Base-by-base conservation (phyloP, 179 eudicot species). In the Spinacia oleracea region DNA sequence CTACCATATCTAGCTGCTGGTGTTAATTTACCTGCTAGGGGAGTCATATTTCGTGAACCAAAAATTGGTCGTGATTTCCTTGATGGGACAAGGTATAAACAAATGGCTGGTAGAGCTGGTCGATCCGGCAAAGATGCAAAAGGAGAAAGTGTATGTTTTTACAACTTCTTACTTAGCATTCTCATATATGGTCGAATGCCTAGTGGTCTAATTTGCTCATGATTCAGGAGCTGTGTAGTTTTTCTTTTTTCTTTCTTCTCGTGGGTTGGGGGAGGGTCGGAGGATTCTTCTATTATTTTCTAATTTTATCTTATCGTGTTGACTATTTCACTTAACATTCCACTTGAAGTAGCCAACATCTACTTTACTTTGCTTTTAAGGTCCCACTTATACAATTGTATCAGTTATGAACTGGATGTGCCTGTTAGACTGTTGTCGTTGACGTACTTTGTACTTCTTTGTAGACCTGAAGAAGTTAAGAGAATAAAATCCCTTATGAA, bases 1-100 rank as follows among this genome's bases (percentile, higher is more conserved):
- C 99, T 80, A 98, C 98, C 81, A 96, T 98, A 71, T 96, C 99
- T 96, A 84, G 99, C 99, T 83, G 99, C 99, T 79, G 98, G 98
- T 62, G 99, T 96, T 78, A 96, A 96, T 85, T 88, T 96, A 75
- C 99, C 99, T 81, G 98, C 99, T 5, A 86, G 98, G 88, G 86
- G 99, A 86, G 99, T 96, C 42, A 92, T 96, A 74, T 96, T 96
- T 77, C 91, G 99, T 66, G 98, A 96, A 85, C 97, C 99, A 63
- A 87, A 89, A 83, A 92, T 96, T 84, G 99, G 99, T 59, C 97
- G 93, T 79, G 99, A 96, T 81, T 94, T 91, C 86, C 82, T 96
- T 80, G 99, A 96, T 82, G 98, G 97, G 58, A 96, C 95, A 79
- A 85, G 97, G 85, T 96, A 96, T 81, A 88, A 79, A 74, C 99